These are phyloP conservation scores for Tetracladium setigerum DNA, from an alignment of 495 filamentous ascomycete genomes.

Conservation along the genomic window DNA sequence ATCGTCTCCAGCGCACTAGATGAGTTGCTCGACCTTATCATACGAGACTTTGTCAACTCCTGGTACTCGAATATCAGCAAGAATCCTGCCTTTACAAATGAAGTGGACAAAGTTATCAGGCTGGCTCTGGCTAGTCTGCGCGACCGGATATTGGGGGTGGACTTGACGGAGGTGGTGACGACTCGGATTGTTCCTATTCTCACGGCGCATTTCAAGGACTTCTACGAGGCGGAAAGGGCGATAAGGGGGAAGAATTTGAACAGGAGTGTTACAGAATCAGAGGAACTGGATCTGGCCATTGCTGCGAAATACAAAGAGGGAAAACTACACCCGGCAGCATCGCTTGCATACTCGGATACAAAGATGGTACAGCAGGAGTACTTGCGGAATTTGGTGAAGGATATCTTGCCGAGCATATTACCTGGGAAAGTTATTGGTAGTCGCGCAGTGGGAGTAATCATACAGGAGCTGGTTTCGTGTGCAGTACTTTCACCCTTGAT, in stretches of 20 bases:
- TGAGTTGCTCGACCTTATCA: slow-evolving; percentile 65
- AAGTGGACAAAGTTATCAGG: slow-evolving; percentile 75
- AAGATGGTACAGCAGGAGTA: slow-evolving; percentile 82
- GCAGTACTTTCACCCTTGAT: slow-evolving; percentile 66
- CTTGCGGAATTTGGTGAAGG: slow-evolving; percentile 59
- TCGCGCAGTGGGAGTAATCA: slow-evolving; percentile 66
- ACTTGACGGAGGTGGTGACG: slow-evolving; percentile 73
- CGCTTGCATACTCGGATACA: slow-evolving; percentile 70
- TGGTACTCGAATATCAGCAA: slow-evolving; percentile 88
- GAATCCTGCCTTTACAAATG: slow-evolving; percentile 69
- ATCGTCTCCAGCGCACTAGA: slow-evolving; percentile 76
- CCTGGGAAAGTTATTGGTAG: slow-evolving; percentile 68
- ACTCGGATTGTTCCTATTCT: slow-evolving; percentile 80
- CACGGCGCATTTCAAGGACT: slow-evolving; percentile 85
- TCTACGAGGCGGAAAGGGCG: slow-evolving; percentile 80
- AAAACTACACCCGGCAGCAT: slow-evolving; percentile 83
- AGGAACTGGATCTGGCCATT: slow-evolving; percentile 90
- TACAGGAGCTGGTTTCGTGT: slow-evolving; percentile 79
- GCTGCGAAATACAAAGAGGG: slow-evolving; percentile 87
- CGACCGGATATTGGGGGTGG: slow-evolving; percentile 60
- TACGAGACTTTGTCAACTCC: slow-evolving; percentile 76
- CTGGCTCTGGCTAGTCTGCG: slow-evolving; percentile 62
- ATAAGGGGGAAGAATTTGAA: slow-evolving; percentile 83
- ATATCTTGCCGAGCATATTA: slow-evolving; percentile 68
- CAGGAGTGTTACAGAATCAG: slow-evolving; percentile 87